Evolutionary conservation across 2,329 filamentous ascomycete species (phyloP), one percentile per base, ranked within the genome.

Genomic region (Penicillium sp.): DNA sequence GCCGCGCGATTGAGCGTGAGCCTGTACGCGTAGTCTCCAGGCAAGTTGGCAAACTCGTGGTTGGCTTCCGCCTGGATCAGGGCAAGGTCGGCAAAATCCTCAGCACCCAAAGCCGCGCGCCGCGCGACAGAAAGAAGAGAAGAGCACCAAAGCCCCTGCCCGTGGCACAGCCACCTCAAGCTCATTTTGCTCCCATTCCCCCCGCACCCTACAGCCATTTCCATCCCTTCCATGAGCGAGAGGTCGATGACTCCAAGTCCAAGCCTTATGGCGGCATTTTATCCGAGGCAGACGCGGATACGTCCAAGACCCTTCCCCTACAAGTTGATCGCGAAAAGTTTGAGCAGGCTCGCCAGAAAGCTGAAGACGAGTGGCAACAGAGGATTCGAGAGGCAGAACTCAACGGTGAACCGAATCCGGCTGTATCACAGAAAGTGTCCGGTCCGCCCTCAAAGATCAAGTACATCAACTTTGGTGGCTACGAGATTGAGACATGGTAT

Each of bases 401-500:
- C 25, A 83, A 82, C 53, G 73, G 76, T n/a, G 82, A 83, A 39
- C 75, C 79, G 13, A 81, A 82, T 12, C 72, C 78, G 20, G 85
- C 83, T 61, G 86, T 83, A 64, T 75, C 82, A 15, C 83, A 84
- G 59, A 95, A 95, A 65, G 76, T 86, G 3, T 83, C 84, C n/a
- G 89, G 88, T 0, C 89, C 89, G 25, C 88, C 89, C 4, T 97
- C 91, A 69, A 93, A 96, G 72, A 97, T 98, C 68, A 95, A 97
- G 70, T 96, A 91, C 72, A 95, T 98, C 73, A 93, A 95, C 63
- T 97, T 98, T 72, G 93, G 93, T 40, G 89, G 90, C 44, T 95
- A 87, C 79, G 93, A 98, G 70, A 98, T 98, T 61, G 93, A 98
- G 67, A 98, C 93, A 3, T 97, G 93, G 91, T 96, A 98, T 72